Conservation (phyloP, 257 asterid species). For the Lantana camara region DNA sequence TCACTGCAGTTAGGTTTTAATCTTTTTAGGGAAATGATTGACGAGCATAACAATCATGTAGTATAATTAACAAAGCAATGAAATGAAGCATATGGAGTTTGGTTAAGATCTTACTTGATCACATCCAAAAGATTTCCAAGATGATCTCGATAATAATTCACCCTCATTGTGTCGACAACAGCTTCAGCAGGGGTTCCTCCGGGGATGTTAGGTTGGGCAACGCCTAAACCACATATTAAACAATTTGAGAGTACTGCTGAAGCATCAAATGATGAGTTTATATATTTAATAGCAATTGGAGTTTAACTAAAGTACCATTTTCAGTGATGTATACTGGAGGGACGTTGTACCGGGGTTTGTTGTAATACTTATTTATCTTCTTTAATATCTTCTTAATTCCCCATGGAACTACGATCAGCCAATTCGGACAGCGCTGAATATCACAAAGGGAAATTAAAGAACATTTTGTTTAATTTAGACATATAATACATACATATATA, state of each 20-base stretch:
- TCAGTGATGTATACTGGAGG: conserved; percentile 32
- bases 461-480: no score
- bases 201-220: conserved; percentile 8
- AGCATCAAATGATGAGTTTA: no score
- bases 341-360: conserved; percentile 9
- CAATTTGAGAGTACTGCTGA: no score
- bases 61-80: no score
- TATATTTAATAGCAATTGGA: no score
- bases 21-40: no score
- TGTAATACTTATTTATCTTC: background rate
- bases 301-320: conserved; percentile 29
- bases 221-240: conserved; percentile 13
- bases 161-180: background rate
- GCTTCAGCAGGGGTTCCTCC: background rate
- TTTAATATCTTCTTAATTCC: conserved; percentile 22
- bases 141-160: conserved; percentile 29
- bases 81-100: no score
- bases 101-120: background rate
- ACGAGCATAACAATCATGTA: no score
- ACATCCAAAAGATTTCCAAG: conserved; percentile 29
- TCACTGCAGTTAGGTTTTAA: no score
- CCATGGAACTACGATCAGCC: conserved; percentile 22
- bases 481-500: no score
- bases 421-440: conserved; percentile 3
- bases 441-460: no score